Conservation (phyloP, 805 yeast genomes). For the Starmerella powellii region DNA sequence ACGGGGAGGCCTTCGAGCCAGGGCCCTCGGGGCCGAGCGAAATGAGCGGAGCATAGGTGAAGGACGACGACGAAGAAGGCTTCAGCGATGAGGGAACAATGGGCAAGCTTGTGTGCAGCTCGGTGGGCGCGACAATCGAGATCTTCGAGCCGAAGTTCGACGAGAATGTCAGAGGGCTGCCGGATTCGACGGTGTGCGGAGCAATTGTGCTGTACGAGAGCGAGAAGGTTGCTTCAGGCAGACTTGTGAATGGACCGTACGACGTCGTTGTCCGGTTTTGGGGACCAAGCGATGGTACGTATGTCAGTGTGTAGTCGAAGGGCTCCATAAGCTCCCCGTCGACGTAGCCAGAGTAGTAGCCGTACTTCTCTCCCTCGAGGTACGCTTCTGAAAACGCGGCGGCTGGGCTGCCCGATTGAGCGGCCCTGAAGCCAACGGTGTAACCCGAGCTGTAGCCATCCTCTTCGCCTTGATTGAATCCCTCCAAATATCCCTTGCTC, state of each 20-base stretch:
- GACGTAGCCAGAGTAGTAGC: constrained; percentile 16
- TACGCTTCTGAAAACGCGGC: constrained; percentile 8
- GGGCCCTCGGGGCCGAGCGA: no score
- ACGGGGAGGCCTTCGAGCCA: no score
- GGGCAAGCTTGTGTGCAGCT: background rate
- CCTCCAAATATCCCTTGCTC: constrained; percentile 5
- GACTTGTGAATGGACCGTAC: background rate
- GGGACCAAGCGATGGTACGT: constrained; percentile 7
- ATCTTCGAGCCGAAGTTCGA: background rate
- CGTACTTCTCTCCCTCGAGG: constrained; percentile 11
- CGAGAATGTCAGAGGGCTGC: background rate
- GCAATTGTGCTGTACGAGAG: background rate
- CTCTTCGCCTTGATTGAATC: constrained; percentile 7
- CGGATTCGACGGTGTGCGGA: background rate
- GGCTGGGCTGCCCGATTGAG: constrained; percentile 4
- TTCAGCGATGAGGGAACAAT: background rate
- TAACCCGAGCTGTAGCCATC: constrained; percentile 16
- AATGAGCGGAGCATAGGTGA: no score
- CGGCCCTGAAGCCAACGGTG: constrained; percentile 14
- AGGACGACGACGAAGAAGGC: background rate
- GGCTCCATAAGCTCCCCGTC: constrained; percentile 12
- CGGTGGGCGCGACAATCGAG: background rate
- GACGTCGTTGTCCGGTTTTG: background rate
- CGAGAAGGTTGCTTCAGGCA: constrained; percentile 4
- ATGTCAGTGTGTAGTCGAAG: constrained; percentile 7